Conservation (phyloP, 192 early-diverging fungal genomes). For the Phycomyces blakesleeanus region DNA sequence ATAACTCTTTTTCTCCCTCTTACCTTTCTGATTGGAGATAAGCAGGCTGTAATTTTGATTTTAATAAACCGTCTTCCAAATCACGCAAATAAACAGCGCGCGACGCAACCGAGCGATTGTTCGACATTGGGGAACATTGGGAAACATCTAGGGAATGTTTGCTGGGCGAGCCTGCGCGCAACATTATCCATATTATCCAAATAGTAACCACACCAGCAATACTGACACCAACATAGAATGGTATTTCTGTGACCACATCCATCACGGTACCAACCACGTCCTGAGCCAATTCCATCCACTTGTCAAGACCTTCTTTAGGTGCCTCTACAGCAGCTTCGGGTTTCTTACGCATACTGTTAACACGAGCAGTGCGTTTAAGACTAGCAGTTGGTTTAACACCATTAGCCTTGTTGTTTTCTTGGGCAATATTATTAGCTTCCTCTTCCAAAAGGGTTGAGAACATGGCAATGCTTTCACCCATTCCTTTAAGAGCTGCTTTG, state of each 20-base stretch:
- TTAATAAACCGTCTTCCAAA: slow-evolving; percentile 41
- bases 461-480: slow-evolving; percentile 49
- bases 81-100: slow-evolving; percentile 45
- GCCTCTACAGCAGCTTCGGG: background rate
- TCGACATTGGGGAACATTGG: background rate
- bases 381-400: background rate
- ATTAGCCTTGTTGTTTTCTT: background rate
- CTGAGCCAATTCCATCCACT: background rate
- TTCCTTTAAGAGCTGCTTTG: slow-evolving; percentile 56
- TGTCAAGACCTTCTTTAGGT: background rate
- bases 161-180: background rate
- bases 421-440: slow-evolving; percentile 26
- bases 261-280: background rate
- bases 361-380: background rate
- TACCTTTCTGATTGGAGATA: slow-evolving; percentile 23
- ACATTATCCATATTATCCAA: background rate
- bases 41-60: slow-evolving; percentile 11
- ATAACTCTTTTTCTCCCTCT: slow-evolving; percentile 1
- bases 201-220: background rate
- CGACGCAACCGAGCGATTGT: slow-evolving; percentile 1
- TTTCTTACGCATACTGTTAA: background rate
- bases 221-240: background rate
- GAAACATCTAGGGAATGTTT: background rate
- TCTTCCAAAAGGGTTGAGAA: slow-evolving; percentile 43
- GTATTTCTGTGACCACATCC: background rate